Evolutionary conservation across 331 rosid genomes (phyloP).

Genomic region (Malus hybrid): DNA sequence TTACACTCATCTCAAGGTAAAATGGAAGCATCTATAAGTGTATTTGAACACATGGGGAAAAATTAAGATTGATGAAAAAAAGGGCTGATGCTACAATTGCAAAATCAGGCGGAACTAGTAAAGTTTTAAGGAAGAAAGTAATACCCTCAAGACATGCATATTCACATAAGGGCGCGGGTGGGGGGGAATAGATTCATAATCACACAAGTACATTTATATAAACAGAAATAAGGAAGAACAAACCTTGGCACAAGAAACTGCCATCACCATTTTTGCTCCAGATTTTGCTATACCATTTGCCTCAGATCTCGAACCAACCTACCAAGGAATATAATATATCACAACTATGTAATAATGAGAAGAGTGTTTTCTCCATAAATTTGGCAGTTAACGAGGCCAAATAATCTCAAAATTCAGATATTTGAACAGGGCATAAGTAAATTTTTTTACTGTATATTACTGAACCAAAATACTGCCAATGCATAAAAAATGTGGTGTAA

Average conservation of each 20-base stretch:
- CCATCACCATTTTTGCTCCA: constrained; percentile 98
- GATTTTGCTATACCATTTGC: constrained; percentile 94
- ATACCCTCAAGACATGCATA: background rate
- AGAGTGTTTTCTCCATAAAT: background rate
- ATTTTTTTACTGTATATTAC: background rate
- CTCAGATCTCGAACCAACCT: constrained; percentile 97
- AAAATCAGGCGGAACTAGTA: background rate
- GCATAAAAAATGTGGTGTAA: background rate
- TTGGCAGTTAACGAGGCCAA: background rate
- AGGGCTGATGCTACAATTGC: too few relatives aligned
- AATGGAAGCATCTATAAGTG: background rate
- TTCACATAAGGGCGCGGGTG: background rate
- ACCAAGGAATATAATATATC: background rate
- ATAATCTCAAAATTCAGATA: background rate
- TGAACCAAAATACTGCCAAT: background rate
- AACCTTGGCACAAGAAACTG: constrained; percentile 98
- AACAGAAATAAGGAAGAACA: constrained; percentile 8
- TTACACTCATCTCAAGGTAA: background rate
- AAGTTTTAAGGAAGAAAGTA: background rate
- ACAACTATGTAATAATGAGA: background rate
- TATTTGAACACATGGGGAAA: background rate
- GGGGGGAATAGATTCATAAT: background rate
- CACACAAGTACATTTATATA: background rate
- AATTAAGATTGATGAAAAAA: background rate
- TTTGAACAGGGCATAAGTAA: background rate